Percentiles rank a stretch among this genome's conserved stretches.
Evolutionary conservation across 352 stramenopile species (phyloP).

Genomic region (Saprolegnia parasitica): DNA sequence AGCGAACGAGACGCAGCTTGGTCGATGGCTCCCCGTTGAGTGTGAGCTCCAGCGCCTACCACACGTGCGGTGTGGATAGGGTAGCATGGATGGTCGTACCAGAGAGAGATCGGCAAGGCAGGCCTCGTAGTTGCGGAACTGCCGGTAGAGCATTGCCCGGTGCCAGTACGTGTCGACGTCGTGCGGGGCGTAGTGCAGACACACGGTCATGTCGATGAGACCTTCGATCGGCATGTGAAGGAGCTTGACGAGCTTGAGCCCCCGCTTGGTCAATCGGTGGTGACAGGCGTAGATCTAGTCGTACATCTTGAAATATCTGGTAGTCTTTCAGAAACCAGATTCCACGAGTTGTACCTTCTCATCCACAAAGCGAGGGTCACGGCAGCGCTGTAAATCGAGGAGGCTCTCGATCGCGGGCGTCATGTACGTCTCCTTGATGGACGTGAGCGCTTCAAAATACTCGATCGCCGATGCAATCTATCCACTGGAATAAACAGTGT

Average conservation of each 20-base stretch:
- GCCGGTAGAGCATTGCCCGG: conserved; percentile 38
- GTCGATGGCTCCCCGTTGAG: neutral
- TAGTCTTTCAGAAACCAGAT: no score
- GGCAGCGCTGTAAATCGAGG: conserved; percentile 52
- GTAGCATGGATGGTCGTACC: neutral
- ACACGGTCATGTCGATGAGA: conserved; percentile 47
- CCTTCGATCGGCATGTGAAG: conserved; percentile 39
- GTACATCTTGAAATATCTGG: no score
- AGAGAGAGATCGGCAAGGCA: conserved; percentile 44
- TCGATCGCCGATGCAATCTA: conserved; percentile 38
- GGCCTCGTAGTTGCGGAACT: conserved; percentile 38
- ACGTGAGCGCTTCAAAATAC: conserved; percentile 48
- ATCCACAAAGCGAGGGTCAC: conserved; percentile 48
- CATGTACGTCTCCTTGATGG: conserved; percentile 49
- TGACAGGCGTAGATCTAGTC: conserved; percentile 31
- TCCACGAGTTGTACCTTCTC: conserved; percentile 39
- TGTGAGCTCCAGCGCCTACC: conserved; percentile 11
- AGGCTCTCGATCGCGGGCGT: conserved; percentile 50
- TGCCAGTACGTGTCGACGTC: conserved; percentile 54
- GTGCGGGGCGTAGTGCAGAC: conserved; percentile 43
- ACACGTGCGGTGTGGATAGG: no score
- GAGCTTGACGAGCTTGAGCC: neutral
- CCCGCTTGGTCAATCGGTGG: conserved; percentile 2
- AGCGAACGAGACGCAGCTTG: neutral
- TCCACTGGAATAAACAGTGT: neutral